Evolutionary conservation across 2,329 filamentous ascomycete genomes (phyloP).

Genomic region (Pyricularia sp.): DNA sequence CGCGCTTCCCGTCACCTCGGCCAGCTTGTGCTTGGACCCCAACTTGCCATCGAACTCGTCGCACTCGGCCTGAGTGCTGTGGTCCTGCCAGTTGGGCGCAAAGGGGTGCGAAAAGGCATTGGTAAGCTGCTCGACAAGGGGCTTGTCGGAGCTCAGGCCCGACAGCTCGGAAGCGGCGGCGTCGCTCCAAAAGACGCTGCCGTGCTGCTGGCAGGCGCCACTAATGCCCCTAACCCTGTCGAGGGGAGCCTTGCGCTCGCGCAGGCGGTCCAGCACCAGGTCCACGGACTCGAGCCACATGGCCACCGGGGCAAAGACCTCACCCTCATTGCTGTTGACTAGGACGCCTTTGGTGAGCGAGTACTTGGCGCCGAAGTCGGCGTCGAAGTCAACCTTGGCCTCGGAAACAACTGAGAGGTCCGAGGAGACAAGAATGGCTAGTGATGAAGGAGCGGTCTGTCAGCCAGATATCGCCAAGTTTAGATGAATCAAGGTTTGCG

Average conservation of each 20-base stretch:
- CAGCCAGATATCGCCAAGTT: neutral
- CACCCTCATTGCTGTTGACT: conserved; percentile 69
- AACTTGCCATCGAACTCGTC: conserved; percentile 74
- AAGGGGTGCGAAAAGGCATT: conserved; percentile 72
- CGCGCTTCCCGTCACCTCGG: conserved; percentile 76
- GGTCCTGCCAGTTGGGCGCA: conserved; percentile 97
- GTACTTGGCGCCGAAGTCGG: conserved; percentile 65
- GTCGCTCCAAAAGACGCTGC: conserved; percentile 85
- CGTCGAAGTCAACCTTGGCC: conserved; percentile 93
- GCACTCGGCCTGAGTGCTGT: conserved; percentile 86
- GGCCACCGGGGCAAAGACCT: conserved; percentile 87
- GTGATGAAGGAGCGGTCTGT: neutral
- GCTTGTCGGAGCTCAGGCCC: conserved; percentile 27
- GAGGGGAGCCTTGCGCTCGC: conserved; percentile 62
- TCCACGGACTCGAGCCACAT: conserved; percentile 94
- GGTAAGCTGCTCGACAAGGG: conserved; percentile 57
- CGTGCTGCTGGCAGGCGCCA: conserved; percentile 94
- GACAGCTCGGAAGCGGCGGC: conserved; percentile 57
- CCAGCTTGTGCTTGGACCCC: conserved; percentile 58
- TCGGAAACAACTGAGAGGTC: conserved; percentile 72
- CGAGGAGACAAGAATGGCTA: conserved; percentile 76
- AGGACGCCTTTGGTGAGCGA: conserved; percentile 81
- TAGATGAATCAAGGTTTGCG: neutral
- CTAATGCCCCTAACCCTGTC: conserved; percentile 70
- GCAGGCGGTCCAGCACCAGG: conserved; percentile 67